phyloP scores from a whole-genome alignment of 805 yeast genomes.

The Kodamaea kakaduensis region DNA sequence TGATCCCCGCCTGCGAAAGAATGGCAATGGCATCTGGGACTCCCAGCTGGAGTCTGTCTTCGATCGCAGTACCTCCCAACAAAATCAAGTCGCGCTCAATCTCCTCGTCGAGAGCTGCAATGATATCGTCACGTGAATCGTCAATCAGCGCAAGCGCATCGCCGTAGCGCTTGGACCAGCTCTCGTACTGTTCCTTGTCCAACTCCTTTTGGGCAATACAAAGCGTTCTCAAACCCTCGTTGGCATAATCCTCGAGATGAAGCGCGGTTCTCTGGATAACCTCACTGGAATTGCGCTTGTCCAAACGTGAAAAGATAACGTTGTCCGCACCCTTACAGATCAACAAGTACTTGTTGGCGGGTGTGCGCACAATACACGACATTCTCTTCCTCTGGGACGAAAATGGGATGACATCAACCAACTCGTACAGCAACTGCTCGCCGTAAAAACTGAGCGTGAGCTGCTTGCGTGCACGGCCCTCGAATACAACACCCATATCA shows the following conservation, averaged over 20 bases:
- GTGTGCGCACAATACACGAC: conserved; percentile 60
- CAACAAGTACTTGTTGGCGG: conserved; percentile 41
- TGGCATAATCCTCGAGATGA: conserved; percentile 65
- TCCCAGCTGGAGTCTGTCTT: conserved; percentile 81
- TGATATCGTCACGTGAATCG: conserved; percentile 52
- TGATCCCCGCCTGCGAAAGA: conserved; percentile 72
- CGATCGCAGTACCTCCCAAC: conserved; percentile 84
- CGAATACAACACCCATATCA: conserved; percentile 64
- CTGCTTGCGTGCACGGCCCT: conserved; percentile 49
- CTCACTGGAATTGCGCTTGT: conserved; percentile 38
- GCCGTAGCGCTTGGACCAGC: conserved; percentile 55
- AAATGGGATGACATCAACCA: conserved; percentile 59
- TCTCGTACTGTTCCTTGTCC: conserved; percentile 39
- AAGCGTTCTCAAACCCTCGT: conserved; percentile 74
- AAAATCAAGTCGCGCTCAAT: conserved; percentile 62
- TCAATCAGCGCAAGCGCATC: conserved; percentile 56
- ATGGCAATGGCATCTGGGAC: conserved; percentile 77
- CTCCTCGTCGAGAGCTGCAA: conserved; percentile 53
- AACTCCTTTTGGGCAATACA: conserved; percentile 61
- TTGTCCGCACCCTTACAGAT: conserved; percentile 75
- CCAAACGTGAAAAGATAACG: conserved; percentile 48
- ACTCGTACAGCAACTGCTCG: conserved; percentile 38
- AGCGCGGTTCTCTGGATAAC: conserved; percentile 54
- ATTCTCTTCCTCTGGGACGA: conserved; percentile 72
- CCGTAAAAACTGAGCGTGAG: conserved; percentile 47